Base-by-base conservation (phyloP, 805 yeast species). In the Candida insectalens region DNA sequence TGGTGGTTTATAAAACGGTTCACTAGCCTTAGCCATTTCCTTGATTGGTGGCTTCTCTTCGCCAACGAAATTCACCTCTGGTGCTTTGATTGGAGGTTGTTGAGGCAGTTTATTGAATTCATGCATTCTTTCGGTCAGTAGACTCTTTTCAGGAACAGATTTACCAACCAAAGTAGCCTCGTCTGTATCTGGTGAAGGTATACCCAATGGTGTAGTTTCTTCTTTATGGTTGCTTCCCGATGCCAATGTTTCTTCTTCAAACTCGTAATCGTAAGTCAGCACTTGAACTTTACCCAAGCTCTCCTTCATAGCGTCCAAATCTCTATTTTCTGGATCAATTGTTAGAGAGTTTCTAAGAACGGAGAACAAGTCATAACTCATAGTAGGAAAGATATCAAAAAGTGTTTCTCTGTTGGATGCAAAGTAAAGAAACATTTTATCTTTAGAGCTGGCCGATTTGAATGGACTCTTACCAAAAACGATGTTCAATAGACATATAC, bases 401-500 rank as follows among this genome's bases (percentile, higher is more conserved):
- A 89, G 62, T 2, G 94, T 81, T 55, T 89, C 96, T 45, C 96
- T 71, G 48, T 83, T 83, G 22, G 80, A 72, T 9, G 89, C 88
- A 62, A 83, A 88, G 57, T 84, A 88, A 46, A 82, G 60, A 55
- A 87, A 88, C 33, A 88, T 62, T 50, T 82, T 83, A 59, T 87
- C 96, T 21, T 51, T 50, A 9, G 77, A 75, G 45, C 78, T 74
- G 4, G 95, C 95, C 12, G 78, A 77, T 43, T 71, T 74, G 57
- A 87, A 87, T 3, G 96, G 96, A 53, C 82, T 81, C 49, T 84
- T 79, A 34, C 82, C 92, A 61, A 87, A 87, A n/a, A 87, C 81
- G 36, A 83, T 66, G 45, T 89, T 87, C 47, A 87, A 61, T 37
- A 87, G 63, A 29, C 85, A 83, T 38, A 87, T 76, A 19, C 95